phyloP scores from a whole-genome alignment of 2,329 filamentous ascomycete species.

The Mycosphaerelloides madeirae region DNA sequence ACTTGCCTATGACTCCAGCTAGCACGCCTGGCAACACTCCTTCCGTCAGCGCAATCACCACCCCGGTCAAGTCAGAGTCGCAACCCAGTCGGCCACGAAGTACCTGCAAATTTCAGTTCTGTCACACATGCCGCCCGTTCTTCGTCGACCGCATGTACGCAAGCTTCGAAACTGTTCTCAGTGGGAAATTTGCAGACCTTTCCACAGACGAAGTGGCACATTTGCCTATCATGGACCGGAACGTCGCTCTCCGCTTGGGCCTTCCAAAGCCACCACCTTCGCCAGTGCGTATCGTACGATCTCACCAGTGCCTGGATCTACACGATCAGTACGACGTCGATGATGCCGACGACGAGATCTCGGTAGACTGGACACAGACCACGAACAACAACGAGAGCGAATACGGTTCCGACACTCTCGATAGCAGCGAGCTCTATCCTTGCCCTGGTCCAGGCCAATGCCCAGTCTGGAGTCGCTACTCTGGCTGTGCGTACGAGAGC shows the following conservation, averaged over 20 bases:
- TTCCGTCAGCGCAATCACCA: slow-evolving; percentile 7
- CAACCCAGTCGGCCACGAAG: slow-evolving; percentile 3
- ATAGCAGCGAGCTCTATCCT: slow-evolving; percentile 21
- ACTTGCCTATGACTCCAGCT: slow-evolving; percentile 4
- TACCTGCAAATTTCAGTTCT: slow-evolving; percentile 44
- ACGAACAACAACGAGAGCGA: slow-evolving; percentile 20
- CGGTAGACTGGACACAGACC: slow-evolving; percentile 26
- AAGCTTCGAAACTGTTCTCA: slow-evolving; percentile 42
- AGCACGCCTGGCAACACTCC: slow-evolving; percentile 8
- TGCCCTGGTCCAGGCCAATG: slow-evolving; percentile 27
- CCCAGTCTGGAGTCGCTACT: slow-evolving; percentile 22
- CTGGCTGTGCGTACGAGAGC: slow-evolving; percentile 28
- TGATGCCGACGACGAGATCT: slow-evolving; percentile 20
- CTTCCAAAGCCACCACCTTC: slow-evolving; percentile 18
- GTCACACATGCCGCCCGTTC: slow-evolving; percentile 48
- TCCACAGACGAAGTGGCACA: slow-evolving; percentile 27
- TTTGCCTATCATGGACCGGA: slow-evolving; percentile 36
- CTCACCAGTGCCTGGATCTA: slow-evolving; percentile 24
- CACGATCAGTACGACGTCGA: slow-evolving; percentile 21
- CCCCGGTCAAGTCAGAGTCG: slow-evolving; percentile 11
- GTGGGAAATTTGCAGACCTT: slow-evolving; percentile 33
- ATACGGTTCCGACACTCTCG: slow-evolving; percentile 11
- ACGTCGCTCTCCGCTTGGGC: slow-evolving; percentile 34
- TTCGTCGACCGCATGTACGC: slow-evolving; percentile 45
- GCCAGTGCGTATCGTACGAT: slow-evolving; percentile 1